Base-by-base conservation (phyloP, 257 asterid species). In the Plantago elongata region DNA sequence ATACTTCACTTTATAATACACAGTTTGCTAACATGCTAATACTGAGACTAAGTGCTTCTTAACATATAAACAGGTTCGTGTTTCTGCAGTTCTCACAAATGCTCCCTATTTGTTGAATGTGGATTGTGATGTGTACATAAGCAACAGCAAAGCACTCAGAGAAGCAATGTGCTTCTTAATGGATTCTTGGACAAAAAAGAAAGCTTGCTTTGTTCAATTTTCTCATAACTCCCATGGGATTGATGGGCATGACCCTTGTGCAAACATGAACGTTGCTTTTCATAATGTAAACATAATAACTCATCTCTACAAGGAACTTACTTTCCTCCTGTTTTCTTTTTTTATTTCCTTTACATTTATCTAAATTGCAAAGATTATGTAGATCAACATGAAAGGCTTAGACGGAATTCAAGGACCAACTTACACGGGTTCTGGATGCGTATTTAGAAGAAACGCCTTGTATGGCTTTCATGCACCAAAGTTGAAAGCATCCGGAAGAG, bases 161-260 rank as follows among this genome's bases (percentile, higher is more conserved):
- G 98, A 91, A 82, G 81, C 96, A 55, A 91, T 91, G 98, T 91
- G 98, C 80, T 91, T 91, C 88, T 82, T 91, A 95, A 91, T 91
- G 96, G 98, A 91, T 74, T 96, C 98, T 29, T 89, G 88, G 64
- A 78, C 95, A 7, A 96, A 96, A 59, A 91, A 91, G 85, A 88
- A 91, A 74, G 86, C 88, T 72, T 91, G 98, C 71, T 91, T 88
- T 30, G 97, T 90, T 64, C 97, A 90, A 66, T 90, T 90, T 76
- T 96, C 97, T 71, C 97, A 87, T 64, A 80, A 96, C 72, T 90
- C 87, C 52, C 95, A 90, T 63, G 97, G 97, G 22, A 90, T 87
- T 69, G 97, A 91, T 83, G 74, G 95, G 62, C 92, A 91, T 37
- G 96, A 91, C 66, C 40, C 40, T 4, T 34, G 40, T 34, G 40